Conservation (phyloP, 176 grass and related monocot genomes). For the Olyra latifolia region DNA sequence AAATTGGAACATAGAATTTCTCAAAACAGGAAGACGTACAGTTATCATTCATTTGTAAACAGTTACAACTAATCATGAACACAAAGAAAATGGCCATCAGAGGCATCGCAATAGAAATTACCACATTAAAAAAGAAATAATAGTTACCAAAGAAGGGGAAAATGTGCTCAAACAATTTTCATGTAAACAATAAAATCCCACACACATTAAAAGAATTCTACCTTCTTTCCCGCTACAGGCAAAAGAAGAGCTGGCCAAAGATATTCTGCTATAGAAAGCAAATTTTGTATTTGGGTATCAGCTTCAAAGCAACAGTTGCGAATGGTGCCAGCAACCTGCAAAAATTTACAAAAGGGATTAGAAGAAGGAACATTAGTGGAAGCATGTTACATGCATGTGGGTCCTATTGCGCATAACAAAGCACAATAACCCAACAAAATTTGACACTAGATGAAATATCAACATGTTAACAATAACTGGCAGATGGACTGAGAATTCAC, state of each 20-base stretch:
- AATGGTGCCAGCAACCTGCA: conserved; percentile 82
- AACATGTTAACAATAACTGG: conserved; percentile 10
- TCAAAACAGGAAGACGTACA: not conserved
- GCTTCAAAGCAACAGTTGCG: conserved; percentile 98
- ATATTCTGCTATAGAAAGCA: conserved; percentile 86
- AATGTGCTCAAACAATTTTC: not conserved
- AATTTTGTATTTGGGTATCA: conserved; percentile 85
- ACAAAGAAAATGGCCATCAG: not conserved
- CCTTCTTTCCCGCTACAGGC: conserved; percentile 92
- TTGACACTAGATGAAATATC: not conserved
- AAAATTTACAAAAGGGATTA: conserved; percentile 6
- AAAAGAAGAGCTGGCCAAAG: conserved; percentile 93
- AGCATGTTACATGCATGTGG: not conserved
- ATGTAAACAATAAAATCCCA: conserved; percentile 9
- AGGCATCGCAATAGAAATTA: conserved; percentile 12
- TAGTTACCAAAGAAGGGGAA: not conserved
- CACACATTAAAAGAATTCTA: conserved; percentile 22
- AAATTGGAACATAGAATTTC: not conserved
- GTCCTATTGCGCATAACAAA: too few species aligned
- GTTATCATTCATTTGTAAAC: not conserved
- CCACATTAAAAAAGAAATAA: not conserved
- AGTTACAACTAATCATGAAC: not conserved
- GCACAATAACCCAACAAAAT: not conserved
- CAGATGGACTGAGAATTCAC: not conserved
- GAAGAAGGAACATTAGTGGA: not conserved